Percentiles rank a stretch among this genome's conserved stretches.
Conservation (phyloP, 306 rosid genomes). For the Astragalus glycyphyllos region DNA sequence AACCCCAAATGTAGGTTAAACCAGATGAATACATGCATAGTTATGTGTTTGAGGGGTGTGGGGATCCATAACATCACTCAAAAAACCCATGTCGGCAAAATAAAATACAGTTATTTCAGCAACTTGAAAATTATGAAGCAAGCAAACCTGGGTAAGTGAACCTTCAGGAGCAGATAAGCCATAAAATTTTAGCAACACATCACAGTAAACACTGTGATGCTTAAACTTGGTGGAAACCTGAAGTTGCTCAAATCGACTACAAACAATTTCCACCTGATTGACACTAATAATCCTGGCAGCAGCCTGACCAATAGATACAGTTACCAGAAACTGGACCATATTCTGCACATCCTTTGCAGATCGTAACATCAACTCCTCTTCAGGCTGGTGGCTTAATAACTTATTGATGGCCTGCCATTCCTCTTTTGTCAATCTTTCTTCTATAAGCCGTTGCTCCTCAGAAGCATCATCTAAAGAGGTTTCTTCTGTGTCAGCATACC, state of each 20-base stretch:
- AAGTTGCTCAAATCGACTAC: conserved; percentile 93
- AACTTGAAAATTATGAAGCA: conserved; percentile 38
- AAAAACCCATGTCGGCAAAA: conserved; percentile 21
- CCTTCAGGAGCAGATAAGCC: conserved; percentile 97
- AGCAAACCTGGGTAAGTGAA: conserved; percentile 92
- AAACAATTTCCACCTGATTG: conserved; percentile 80
- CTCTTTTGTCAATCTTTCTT: conserved; percentile 81
- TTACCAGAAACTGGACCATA: conserved; percentile 72
- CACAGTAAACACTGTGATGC: conserved; percentile 85
- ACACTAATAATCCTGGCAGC: conserved; percentile 83
- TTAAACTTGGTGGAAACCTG: conserved; percentile 83
- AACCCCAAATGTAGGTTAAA: no score
- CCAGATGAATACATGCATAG: no score
- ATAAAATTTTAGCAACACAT: conserved; percentile 77
- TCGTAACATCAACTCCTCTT: conserved; percentile 62
- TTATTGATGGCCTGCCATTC: conserved; percentile 97
- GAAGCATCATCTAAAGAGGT: conserved; percentile 57
- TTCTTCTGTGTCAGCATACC: conserved; percentile 68
- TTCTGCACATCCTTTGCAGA: conserved; percentile 75
- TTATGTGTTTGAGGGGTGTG: not conserved
- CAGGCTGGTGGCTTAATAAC: conserved; percentile 84
- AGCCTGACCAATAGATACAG: conserved; percentile 81
- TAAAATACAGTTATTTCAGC: not conserved
- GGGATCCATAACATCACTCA: not conserved
- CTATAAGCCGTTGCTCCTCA: conserved; percentile 59